A percentile compares a stretch with the other conserved stretches of the same genome.
Evolutionary conservation across 352 stramenopile genomes (phyloP).

Genomic region (Phytophthora fragariae): DNA sequence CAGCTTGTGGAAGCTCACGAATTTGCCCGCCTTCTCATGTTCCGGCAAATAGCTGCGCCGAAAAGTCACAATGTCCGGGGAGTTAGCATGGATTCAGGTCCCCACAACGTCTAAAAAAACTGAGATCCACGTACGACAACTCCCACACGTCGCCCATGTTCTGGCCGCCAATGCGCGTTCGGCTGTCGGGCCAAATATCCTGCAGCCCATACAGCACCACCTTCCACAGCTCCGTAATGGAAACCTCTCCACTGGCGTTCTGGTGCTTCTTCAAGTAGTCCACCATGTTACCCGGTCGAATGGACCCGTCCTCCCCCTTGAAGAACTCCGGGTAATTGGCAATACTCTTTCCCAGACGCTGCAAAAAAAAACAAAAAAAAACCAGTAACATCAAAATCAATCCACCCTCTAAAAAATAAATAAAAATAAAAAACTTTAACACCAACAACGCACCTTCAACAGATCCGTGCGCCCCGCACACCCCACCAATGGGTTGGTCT

Average conservation of each 20-base stretch:
- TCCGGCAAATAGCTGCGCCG: constrained; percentile 53
- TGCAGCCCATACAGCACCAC: constrained; percentile 84
- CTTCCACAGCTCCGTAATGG: constrained; percentile 78
- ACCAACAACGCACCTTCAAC: constrained; percentile 53
- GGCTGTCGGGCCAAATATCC: constrained; percentile 85
- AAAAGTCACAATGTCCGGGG: background rate
- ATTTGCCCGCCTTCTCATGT: constrained; percentile 58
- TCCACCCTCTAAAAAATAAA: background rate
- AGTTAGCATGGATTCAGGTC: background rate
- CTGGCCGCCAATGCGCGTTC: constrained; percentile 68
- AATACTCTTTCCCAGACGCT: constrained; percentile 76
- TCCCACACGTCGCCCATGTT: constrained; percentile 91
- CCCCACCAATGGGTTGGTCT: constrained; percentile 79
- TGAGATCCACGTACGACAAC: constrained; percentile 51
- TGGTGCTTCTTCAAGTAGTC: constrained; percentile 77
- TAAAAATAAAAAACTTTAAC: background rate
- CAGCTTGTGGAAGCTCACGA: constrained; percentile 91
- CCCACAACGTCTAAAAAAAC: background rate
- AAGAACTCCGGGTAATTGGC: constrained; percentile 83
- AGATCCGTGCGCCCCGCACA: constrained; percentile 75
- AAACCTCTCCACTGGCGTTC: constrained; percentile 61
- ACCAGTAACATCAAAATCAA: background rate
- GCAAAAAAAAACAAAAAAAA: constrained; percentile 11
- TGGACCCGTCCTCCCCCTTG: constrained; percentile 45
- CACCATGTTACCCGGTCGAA: constrained; percentile 81